A percentile compares a stretch with the other conserved stretches of the same genome.
phyloP scores from a whole-genome alignment of 2,329 filamentous ascomycete species.

The Mycogone perniciosa region DNA sequence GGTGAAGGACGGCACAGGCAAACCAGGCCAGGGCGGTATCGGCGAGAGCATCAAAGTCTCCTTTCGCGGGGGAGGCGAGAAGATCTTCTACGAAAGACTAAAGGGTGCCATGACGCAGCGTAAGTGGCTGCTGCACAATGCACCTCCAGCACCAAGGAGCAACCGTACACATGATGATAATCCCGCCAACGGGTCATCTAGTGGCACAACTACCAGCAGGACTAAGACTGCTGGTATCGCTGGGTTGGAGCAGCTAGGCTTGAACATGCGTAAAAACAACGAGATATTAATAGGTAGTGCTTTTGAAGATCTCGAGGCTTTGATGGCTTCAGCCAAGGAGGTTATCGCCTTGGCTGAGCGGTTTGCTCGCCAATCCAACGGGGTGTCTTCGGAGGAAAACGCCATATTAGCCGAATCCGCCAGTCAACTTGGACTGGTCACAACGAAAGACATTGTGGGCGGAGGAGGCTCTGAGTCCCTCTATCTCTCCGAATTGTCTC shows the following conservation, averaged over 20 bases:
- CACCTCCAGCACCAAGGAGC: slow-evolving; percentile 74
- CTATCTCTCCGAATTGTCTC: slow-evolving; percentile 80
- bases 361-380: slow-evolving; percentile 64
- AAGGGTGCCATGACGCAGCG: slow-evolving; percentile 84
- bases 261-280: slow-evolving; percentile 85
- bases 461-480: slow-evolving; percentile 68
- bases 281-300: slow-evolving; percentile 87
- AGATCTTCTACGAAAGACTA: slow-evolving; percentile 81
- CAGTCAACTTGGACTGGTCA: slow-evolving; percentile 79
- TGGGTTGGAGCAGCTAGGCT: slow-evolving; percentile 77
- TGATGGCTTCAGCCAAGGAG: slow-evolving; percentile 97
- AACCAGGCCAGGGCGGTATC: slow-evolving; percentile 26
- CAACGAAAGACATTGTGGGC: slow-evolving; percentile 91
- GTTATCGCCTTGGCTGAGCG: slow-evolving; percentile 88
- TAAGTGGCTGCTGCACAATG: slow-evolving; percentile 90
- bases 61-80: slow-evolving; percentile 82
- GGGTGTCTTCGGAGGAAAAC: slow-evolving; percentile 60
- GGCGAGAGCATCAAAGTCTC: slow-evolving; percentile 86
- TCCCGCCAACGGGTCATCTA: slow-evolving; percentile 21
- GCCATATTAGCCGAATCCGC: slow-evolving; percentile 70
- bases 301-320: slow-evolving; percentile 90
- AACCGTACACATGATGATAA: slow-evolving; percentile 32
- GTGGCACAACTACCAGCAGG: slow-evolving; percentile 25
- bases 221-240: slow-evolving; percentile 78
- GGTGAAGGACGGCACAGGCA: slow-evolving; percentile 39